phyloP scores from a whole-genome alignment of 2,329 filamentous ascomycete species.

The Alternaria sp. region DNA sequence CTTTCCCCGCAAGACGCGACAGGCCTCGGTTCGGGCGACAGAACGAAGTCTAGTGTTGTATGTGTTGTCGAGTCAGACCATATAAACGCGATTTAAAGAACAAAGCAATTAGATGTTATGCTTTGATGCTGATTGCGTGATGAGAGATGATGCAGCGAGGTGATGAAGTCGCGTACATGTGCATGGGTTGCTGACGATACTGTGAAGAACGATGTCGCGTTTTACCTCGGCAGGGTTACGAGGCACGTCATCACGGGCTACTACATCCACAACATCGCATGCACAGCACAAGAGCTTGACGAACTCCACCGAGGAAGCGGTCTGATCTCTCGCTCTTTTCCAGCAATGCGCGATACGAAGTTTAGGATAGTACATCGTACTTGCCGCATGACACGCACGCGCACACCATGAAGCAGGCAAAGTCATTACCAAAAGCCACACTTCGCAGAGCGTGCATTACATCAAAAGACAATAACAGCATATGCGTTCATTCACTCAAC shows the following conservation, averaged over 20 bases:
- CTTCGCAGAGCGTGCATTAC: not conserved
- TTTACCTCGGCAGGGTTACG: constrained; percentile 20
- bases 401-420: not conserved
- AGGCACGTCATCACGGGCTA: constrained; percentile 11
- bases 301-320: not conserved
- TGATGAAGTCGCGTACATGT: not conserved
- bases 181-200: not conserved
- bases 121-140: not conserved
- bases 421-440: not conserved
- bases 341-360: not conserved
- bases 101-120: not conserved
- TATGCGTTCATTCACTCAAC: too few relatives aligned
- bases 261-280: not conserved
- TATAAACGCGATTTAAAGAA: not conserved
- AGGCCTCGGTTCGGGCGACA: constrained; percentile 21
- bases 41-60: not conserved
- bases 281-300: not conserved
- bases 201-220: not conserved
- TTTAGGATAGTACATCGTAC: not conserved
- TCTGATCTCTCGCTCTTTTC: not conserved
- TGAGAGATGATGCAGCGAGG: not conserved
- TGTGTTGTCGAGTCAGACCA: not conserved
- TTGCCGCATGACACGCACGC: not conserved
- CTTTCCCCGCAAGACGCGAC: constrained; percentile 16
- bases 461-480: not conserved